phyloP scores from a whole-genome alignment of 805 yeast species.

The Dipodascus albidus region DNA sequence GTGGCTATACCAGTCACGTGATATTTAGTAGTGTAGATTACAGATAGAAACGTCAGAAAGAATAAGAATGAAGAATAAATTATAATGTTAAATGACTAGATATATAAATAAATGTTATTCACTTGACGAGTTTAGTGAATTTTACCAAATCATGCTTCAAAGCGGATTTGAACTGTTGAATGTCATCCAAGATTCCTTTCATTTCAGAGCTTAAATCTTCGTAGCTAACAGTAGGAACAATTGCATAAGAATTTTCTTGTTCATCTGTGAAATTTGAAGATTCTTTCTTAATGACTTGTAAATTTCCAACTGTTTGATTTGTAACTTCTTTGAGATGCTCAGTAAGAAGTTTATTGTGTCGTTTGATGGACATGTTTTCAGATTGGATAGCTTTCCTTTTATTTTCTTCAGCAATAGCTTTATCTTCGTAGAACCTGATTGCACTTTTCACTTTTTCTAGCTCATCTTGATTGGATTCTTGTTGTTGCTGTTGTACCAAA shows the following conservation, averaged over 20 bases:
- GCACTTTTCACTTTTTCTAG: constrained; percentile 20
- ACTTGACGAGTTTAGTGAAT: background rate
- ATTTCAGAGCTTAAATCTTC: background rate
- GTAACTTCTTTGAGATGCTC: constrained; percentile 20
- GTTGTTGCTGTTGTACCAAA: constrained; percentile 13
- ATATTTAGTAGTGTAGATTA: no score
- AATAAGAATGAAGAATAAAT: no score
- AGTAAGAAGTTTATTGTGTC: constrained; percentile 21
- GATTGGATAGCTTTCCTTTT: constrained; percentile 21
- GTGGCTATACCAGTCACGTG: background rate
- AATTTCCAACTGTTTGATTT: constrained; percentile 8
- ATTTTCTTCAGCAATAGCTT: constrained; percentile 21
- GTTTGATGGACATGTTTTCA: constrained; percentile 18
- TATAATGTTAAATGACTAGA: no score
- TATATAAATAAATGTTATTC: background rate
- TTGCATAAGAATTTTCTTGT: background rate
- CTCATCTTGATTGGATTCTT: constrained; percentile 18
- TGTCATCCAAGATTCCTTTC: background rate
- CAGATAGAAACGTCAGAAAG: no score
- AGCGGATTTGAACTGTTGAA: background rate
- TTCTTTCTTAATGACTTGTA: background rate
- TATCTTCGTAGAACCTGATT: constrained; percentile 22
- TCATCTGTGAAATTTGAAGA: background rate
- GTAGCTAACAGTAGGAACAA: background rate
- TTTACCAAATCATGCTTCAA: background rate